These are phyloP conservation scores for Trypanosoma avium DNA, from an alignment of 208 protist species.

Conservation along the genomic window DNA sequence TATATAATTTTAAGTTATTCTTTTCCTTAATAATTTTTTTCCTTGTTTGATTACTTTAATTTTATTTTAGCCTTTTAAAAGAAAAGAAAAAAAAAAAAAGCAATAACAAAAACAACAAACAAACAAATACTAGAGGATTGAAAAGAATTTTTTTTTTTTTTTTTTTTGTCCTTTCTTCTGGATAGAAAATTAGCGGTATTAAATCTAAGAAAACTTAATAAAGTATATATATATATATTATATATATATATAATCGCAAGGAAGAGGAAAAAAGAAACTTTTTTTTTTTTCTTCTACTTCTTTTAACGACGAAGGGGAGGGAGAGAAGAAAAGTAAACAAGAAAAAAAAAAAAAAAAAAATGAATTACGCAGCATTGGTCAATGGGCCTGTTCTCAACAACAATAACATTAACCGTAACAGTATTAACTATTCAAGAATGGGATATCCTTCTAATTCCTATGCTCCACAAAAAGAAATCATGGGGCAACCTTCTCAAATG, in stretches of 20 bases:
- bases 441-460: constrained; percentile 3
- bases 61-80: constrained; percentile 17
- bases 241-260: background rate
- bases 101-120: too few relatives aligned
- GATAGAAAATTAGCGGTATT: background rate
- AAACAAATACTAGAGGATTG: too few relatives aligned
- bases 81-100: background rate
- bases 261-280: background rate
- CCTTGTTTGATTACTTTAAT: constrained; percentile 3
- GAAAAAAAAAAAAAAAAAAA: background rate
- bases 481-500: constrained; percentile 7
- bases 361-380: constrained; percentile 26
- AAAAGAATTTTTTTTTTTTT: constrained; percentile 20
- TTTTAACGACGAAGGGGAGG: background rate
- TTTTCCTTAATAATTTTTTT: constrained; percentile 2
- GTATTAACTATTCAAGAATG: constrained; percentile 9
- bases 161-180: background rate
- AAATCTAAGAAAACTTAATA: background rate
- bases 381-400: constrained; percentile 17
- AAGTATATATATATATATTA: background rate
- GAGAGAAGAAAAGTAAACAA: constrained; percentile 2
- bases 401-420: background rate
- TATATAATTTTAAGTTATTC: too few relatives aligned
- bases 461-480: background rate
- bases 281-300: background rate